Evolutionary conservation across 2,329 filamentous ascomycete species (phyloP), one percentile per base, ranked within the genome.

Genomic region (Diplocarpon mali): DNA sequence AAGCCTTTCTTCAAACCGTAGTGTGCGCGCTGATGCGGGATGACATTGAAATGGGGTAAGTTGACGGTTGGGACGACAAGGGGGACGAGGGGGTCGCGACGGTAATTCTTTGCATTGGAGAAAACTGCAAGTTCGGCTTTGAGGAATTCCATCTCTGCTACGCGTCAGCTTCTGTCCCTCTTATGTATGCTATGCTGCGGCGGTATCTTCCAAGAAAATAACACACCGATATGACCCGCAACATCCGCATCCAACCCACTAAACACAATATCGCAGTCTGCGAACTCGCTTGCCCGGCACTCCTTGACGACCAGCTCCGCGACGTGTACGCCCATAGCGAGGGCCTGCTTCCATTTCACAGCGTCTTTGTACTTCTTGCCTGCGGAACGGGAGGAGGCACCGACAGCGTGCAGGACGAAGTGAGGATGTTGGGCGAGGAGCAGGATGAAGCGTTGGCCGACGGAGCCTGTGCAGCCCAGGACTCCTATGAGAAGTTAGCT

Each of bases 31-130:
- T 96, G 90, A 66, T 93, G 81, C n/a, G 84, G 82, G 62, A 96
- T 90, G 50, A 95, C 74, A 60, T 83, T 77, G 58, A 95, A 76
- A 66, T 96, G 90, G 35, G 77, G 67, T 11, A 94, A 79, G 70
- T 96, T 96, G 64, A 96, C 89, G 15, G 88, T 95, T 1, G 92
- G 92, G 8, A 96, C 89, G 53, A 96, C 85, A 60, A 96, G 80
- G 10, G 92, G 92, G 2, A 95, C 88, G 39, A 90, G 72, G 15
- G 88, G 87, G 63, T 95, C 82, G 62, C 83, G 83, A 58, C 92
- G 84, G 74, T 95, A 87, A 76, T 95, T 96, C 68, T 95, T 95
- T 41, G 92, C 89, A 66, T 96, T 98, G 59, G 88, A 95, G 71
- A 98, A 96, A 63, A 95, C 84, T 59, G 86, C 80, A 41, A 95